phyloP scores from a whole-genome alignment of 345 rosid species.

The Alliaria petiolata region DNA sequence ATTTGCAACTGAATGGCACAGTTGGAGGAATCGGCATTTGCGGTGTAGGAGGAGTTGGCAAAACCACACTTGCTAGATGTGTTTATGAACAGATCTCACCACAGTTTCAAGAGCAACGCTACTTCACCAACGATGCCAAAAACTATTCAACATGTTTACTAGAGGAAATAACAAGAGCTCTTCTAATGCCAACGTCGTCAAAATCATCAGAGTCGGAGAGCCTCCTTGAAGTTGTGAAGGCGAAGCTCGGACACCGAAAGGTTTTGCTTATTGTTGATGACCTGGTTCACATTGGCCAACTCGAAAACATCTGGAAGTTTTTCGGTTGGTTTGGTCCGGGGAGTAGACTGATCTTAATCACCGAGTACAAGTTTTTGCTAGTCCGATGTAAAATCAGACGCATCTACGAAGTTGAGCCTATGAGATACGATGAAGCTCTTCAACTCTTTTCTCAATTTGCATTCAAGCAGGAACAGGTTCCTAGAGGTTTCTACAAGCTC shows the following conservation, averaged over 20 bases:
- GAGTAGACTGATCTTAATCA: background rate
- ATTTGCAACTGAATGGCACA: background rate
- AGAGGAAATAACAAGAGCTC: conserved; percentile 2
- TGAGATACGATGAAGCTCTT: conserved; percentile 1
- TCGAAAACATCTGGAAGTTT: background rate
- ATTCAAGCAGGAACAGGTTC: background rate
- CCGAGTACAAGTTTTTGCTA: background rate
- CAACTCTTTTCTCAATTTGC: background rate
- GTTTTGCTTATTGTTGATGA: conserved; percentile 8
- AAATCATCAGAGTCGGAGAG: background rate
- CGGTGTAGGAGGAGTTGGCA: background rate
- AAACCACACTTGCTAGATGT: background rate
- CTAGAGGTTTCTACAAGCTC: background rate
- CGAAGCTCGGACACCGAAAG: conserved; percentile 10
- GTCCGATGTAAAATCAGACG: background rate
- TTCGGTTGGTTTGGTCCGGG: background rate
- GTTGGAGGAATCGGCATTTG: background rate
- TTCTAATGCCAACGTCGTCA: background rate
- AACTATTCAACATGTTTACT: background rate
- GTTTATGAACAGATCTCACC: background rate
- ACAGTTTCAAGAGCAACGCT: conserved; percentile 9
- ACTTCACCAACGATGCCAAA: background rate
- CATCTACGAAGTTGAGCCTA: background rate
- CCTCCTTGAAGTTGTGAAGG: background rate
- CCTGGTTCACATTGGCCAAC: background rate